Evolutionary conservation across 768 basidiomycete species (phyloP).

Genomic region (Tulasnella sp.): DNA sequence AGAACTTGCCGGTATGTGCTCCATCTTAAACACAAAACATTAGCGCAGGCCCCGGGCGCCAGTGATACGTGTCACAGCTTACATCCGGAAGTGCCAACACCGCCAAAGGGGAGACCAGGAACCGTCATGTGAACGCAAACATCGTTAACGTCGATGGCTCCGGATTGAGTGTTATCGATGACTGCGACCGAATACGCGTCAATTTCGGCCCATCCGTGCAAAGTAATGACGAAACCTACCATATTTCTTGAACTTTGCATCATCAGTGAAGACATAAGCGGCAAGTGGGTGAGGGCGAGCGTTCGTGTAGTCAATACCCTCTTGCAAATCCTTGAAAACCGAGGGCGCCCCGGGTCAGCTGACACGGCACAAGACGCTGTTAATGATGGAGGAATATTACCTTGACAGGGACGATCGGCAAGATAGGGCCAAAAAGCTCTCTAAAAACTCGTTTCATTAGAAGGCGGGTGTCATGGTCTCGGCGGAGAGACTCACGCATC

Average conservation of each 20-base stretch:
- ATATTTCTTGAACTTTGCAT: slow-evolving; percentile 55
- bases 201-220: background rate
- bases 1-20: slow-evolving; percentile 64
- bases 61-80: slow-evolving; percentile 34
- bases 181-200: slow-evolving; percentile 42
- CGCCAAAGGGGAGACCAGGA: slow-evolving; percentile 69
- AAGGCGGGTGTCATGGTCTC: background rate
- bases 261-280: slow-evolving; percentile 70
- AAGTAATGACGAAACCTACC: slow-evolving; percentile 39
- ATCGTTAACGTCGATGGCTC: slow-evolving; percentile 68
- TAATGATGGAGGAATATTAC: slow-evolving; percentile 8
- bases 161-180: slow-evolving; percentile 65
- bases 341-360: background rate
- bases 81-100: slow-evolving; percentile 70
- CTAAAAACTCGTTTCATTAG: slow-evolving; percentile 37
- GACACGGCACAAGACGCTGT: background rate
- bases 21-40: slow-evolving; percentile 38
- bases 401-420: slow-evolving; percentile 72
- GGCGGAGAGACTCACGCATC: slow-evolving; percentile 52
- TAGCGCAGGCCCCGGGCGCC: background rate
- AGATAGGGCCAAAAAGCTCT: slow-evolving; percentile 79
- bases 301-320: slow-evolving; percentile 63
- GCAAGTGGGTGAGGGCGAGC: slow-evolving; percentile 67
- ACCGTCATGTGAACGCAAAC: slow-evolving; percentile 54
- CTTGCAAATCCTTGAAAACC: slow-evolving; percentile 46